Conservation (phyloP, 2,329 filamentous ascomycete genomes). For the Ceratocystis eucalypticola region DNA sequence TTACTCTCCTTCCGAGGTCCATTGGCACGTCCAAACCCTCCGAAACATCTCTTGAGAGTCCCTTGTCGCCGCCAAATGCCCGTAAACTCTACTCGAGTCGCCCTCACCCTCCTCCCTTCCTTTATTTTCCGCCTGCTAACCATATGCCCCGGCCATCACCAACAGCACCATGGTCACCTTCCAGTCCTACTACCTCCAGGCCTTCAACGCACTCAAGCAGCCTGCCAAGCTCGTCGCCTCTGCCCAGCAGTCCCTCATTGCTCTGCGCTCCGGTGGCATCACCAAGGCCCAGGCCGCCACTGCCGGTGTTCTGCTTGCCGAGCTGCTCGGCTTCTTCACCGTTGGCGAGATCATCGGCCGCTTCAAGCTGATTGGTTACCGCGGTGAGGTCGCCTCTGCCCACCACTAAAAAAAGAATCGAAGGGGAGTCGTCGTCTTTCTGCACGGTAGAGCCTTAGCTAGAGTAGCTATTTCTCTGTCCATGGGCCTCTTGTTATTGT, state of each 20-base stretch:
- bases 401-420: constrained; percentile 40
- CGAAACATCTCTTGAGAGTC: neutral
- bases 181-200: constrained; percentile 71
- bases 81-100: neutral
- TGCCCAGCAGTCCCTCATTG: constrained; percentile 43
- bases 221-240: constrained; percentile 46
- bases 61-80: neutral
- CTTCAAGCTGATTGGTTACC: constrained; percentile 90
- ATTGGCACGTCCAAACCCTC: neutral
- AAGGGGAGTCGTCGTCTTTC: neutral
- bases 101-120: constrained; percentile 6
- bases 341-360: constrained; percentile 93
- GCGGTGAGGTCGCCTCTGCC: constrained; percentile 48
- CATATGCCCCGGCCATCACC: neutral
- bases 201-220: constrained; percentile 58
- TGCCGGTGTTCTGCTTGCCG: constrained; percentile 66
- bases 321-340: constrained; percentile 93
- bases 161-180: constrained; percentile 63
- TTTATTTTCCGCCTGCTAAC: constrained; percentile 10
- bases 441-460: neutral
- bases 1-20: too few relatives aligned
- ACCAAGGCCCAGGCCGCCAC: constrained; percentile 56
- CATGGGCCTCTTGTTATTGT: constrained; percentile 3
- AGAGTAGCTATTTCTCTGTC: neutral
- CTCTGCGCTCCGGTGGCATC: constrained; percentile 51